Conservation (phyloP, 192 early-diverging fungal genomes). For the Coemansia sp. region DNA sequence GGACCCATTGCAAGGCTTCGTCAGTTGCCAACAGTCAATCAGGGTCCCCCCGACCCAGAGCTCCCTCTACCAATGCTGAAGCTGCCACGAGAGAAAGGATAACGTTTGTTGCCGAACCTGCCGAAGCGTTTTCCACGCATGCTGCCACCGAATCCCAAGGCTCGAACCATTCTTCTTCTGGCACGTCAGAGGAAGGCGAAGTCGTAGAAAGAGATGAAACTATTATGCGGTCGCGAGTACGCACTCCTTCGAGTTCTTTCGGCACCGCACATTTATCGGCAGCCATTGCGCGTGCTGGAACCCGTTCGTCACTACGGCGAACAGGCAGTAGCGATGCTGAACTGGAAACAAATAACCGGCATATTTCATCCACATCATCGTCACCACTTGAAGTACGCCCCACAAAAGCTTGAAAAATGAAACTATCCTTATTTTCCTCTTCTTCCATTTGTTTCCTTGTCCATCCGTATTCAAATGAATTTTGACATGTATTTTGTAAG, state of each 20-base stretch:
- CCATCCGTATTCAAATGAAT: not conserved
- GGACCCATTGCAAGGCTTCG: not conserved
- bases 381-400: slow-evolving; percentile 3
- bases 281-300: not conserved
- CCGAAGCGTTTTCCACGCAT: not conserved
- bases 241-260: not conserved
- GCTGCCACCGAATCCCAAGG: not conserved
- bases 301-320: not conserved
- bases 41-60: not conserved
- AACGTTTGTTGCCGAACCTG: not conserved
- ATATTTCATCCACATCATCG: not conserved
- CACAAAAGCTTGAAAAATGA: slow-evolving; percentile 1
- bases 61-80: not conserved
- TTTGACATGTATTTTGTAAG: not conserved
- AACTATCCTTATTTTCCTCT: not conserved
- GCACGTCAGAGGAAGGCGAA: slow-evolving; percentile 2
- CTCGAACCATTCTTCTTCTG: not conserved
- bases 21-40: not conserved
- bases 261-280: not conserved
- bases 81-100: not conserved
- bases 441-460: not conserved
- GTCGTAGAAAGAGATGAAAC: not conserved
- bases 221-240: not conserved
- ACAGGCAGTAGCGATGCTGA: not conserved
- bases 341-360: not conserved